Percentiles rank a stretch among this genome's conserved stretches.
Conservation (phyloP, 1,284 basidiomycete species). For the Ceratobasidium sp. region DNA sequence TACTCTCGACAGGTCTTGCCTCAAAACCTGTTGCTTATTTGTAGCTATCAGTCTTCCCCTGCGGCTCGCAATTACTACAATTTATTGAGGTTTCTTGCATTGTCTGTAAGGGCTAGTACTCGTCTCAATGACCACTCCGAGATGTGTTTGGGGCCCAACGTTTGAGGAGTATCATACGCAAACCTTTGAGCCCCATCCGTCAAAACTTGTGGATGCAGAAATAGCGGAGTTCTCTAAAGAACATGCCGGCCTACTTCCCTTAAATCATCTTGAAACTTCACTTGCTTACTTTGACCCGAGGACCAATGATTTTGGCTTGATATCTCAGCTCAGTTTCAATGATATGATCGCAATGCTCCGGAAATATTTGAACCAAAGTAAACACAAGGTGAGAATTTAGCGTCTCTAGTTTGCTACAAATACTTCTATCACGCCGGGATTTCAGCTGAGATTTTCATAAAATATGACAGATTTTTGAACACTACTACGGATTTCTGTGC, state of each 20-base stretch:
- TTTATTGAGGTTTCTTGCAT: too few relatives aligned
- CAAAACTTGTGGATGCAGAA: neutral
- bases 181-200: neutral
- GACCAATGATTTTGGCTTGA: neutral
- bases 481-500: conserved; percentile 2
- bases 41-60: too few relatives aligned
- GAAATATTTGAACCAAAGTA: neutral
- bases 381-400: neutral
- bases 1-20: too few relatives aligned
- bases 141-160: neutral
- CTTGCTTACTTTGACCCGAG: neutral
- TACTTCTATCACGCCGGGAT: too few relatives aligned
- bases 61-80: too few relatives aligned
- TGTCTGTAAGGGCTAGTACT: too few relatives aligned
- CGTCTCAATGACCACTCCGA: too few relatives aligned
- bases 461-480: neutral
- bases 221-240: neutral
- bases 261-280: neutral
- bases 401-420: neutral
- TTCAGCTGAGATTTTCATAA: too few relatives aligned
- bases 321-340: neutral
- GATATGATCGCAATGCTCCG: neutral
- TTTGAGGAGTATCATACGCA: neutral
- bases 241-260: neutral
- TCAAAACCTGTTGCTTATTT: too few relatives aligned